Conservation (phyloP, 2,329 filamentous ascomycete genomes). For the Pyrenochaeta sp. region DNA sequence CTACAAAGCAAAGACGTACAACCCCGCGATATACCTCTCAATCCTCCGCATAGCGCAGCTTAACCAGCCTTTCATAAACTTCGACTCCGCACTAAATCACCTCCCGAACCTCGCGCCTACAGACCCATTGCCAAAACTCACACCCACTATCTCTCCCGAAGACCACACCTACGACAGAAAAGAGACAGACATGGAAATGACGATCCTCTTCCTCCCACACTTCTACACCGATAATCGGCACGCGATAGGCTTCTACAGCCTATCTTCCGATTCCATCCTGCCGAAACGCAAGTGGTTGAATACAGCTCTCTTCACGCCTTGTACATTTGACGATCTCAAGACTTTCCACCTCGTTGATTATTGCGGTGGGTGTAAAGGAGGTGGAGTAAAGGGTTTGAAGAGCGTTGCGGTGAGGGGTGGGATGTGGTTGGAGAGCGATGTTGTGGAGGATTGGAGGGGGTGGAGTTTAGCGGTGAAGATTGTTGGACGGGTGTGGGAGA, state of each 20-base stretch:
- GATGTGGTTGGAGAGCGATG: too few relatives aligned
- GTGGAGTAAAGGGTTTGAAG: too few relatives aligned
- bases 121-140: conserved; percentile 10
- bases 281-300: too few relatives aligned
- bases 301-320: too few relatives aligned
- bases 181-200: not conserved
- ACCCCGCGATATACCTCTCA: conserved; percentile 28
- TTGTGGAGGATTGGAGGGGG: too few relatives aligned
- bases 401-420: too few relatives aligned
- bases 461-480: too few relatives aligned
- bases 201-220: not conserved
- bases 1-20: conserved; percentile 24
- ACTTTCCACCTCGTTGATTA: too few relatives aligned
- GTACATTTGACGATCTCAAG: too few relatives aligned
- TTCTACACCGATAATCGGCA: not conserved
- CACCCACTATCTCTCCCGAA: not conserved
- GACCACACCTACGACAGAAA: not conserved
- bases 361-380: too few relatives aligned
- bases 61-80: conserved; percentile 28
- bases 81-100: conserved; percentile 26
- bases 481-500: too few relatives aligned
- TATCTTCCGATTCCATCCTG: not conserved
- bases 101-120: conserved; percentile 24
- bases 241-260: not conserved
- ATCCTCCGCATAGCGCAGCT: conserved; percentile 29